Evolutionary conservation across 306 rosid species (phyloP).

Genomic region (Potentilla sterilis): DNA sequence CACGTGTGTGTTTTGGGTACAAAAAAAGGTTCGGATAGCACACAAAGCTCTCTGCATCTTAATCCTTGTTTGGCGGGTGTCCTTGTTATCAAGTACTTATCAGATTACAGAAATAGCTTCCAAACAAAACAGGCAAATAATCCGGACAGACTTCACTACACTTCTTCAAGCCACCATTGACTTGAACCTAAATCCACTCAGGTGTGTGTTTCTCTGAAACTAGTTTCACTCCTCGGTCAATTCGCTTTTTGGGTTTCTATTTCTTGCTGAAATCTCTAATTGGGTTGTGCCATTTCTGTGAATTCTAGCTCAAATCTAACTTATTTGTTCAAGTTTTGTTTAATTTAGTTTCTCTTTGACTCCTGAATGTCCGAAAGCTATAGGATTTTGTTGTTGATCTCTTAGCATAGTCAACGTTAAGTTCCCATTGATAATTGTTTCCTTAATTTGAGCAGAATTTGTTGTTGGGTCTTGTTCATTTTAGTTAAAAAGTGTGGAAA

Average conservation of each 20-base stretch:
- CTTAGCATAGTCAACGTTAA: background rate
- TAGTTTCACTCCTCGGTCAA: background rate
- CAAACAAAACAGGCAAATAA: conserved; percentile 9
- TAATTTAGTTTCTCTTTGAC: background rate
- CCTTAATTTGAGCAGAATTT: conserved; percentile 10
- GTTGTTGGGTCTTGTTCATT: conserved; percentile 5
- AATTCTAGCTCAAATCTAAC: conserved; percentile 1
- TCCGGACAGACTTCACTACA: background rate
- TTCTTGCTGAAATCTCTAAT: background rate
- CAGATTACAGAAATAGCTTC: background rate
- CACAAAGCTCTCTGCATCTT: conserved; percentile 10
- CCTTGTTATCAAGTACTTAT: background rate
- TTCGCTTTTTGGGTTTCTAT: background rate
- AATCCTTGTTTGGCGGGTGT: conserved; percentile 28
- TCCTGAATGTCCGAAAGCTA: background rate
- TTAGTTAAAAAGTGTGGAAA: background rate
- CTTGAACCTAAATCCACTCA: conserved; percentile 4
- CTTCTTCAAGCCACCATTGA: conserved; percentile 9
- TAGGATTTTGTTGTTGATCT: background rate
- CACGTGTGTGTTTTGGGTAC: conserved; percentile 20
- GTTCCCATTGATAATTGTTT: conserved; percentile 10
- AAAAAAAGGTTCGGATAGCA: conserved; percentile 10
- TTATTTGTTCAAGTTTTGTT: background rate
- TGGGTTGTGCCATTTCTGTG: background rate
- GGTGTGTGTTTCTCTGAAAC: background rate